These are phyloP conservation scores for Cydonia oblonga DNA, from an alignment of 331 rosid genomes.

Conservation along the genomic window DNA sequence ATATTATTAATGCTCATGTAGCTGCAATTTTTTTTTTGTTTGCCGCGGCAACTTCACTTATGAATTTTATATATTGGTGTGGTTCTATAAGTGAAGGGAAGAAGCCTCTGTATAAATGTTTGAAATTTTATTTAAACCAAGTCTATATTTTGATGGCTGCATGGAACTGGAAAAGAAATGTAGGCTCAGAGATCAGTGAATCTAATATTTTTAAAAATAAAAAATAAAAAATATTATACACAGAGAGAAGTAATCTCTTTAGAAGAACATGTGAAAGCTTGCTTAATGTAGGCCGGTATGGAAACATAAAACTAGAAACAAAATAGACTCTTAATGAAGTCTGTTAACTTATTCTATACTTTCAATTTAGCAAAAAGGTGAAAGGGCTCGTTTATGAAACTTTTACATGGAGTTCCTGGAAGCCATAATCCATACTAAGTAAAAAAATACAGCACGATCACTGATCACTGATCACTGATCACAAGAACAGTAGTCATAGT, in stretches of 20 bases:
- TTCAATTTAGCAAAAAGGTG: background rate
- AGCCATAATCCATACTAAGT: background rate
- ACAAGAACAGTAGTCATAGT: background rate
- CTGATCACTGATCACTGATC: background rate
- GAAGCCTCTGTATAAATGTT: too few relatives aligned
- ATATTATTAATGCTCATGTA: background rate
- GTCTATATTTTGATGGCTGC: too few relatives aligned
- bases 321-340: background rate
- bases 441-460: background rate
- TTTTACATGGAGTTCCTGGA: background rate
- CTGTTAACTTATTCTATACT: background rate
- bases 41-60: too few relatives aligned
- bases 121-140: too few relatives aligned
- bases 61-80: too few relatives aligned
- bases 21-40: background rate
- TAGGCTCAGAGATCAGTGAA: background rate
- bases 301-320: background rate
- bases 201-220: background rate
- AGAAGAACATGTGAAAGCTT: background rate
- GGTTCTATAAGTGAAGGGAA: too few relatives aligned
- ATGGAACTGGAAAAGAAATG: background rate
- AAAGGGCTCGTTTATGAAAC: background rate
- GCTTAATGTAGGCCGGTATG: background rate
- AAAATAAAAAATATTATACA: too few relatives aligned
- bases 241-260: background rate